A percentile compares a stretch with the other conserved stretches of the same genome.
These are phyloP conservation scores for Salix arbutifolia DNA, from an alignment of 345 rosid genomes.

Conservation along the genomic window DNA sequence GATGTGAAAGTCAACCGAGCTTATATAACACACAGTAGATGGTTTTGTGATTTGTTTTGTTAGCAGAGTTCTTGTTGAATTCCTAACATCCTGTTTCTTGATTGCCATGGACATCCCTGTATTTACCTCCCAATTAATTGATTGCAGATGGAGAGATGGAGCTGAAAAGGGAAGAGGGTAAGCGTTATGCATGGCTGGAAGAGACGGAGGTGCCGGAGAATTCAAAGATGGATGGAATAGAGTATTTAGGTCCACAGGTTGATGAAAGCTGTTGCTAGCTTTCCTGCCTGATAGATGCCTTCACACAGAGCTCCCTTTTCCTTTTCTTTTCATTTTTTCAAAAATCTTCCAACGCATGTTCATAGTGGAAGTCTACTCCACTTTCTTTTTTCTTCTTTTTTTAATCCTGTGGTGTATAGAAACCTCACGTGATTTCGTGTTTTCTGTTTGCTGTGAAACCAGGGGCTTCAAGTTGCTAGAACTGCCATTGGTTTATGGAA, in stretches of 20 bases:
- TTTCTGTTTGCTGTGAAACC: background rate
- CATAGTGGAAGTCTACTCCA: no score
- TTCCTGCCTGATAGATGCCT: background rate
- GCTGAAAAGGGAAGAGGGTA: slow-evolving; percentile 22
- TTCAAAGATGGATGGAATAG: slow-evolving; percentile 48
- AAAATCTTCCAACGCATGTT: no score
- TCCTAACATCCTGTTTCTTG: background rate
- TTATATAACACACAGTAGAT: no score
- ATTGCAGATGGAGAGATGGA: slow-evolving; percentile 38
- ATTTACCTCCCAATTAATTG: background rate
- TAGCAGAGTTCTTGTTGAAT: background rate
- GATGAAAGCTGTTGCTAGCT: slow-evolving; percentile 12
- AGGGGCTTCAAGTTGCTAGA: background rate
- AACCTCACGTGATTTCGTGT: background rate
- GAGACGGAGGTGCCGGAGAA: slow-evolving; percentile 55
- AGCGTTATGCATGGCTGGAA: slow-evolving; percentile 41
- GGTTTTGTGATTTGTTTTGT: no score
- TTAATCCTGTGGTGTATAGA: background rate
- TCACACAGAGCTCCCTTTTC: background rate
- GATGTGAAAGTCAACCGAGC: no score
- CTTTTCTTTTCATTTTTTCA: background rate
- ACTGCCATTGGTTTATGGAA: background rate
- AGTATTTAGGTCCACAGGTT: slow-evolving; percentile 56
- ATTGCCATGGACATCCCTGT: background rate
- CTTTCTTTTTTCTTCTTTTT: background rate